Evolutionary conservation across 768 basidiomycete species (phyloP), one percentile per base, ranked within the genome.

Genomic region (Suillus paluster): DNA sequence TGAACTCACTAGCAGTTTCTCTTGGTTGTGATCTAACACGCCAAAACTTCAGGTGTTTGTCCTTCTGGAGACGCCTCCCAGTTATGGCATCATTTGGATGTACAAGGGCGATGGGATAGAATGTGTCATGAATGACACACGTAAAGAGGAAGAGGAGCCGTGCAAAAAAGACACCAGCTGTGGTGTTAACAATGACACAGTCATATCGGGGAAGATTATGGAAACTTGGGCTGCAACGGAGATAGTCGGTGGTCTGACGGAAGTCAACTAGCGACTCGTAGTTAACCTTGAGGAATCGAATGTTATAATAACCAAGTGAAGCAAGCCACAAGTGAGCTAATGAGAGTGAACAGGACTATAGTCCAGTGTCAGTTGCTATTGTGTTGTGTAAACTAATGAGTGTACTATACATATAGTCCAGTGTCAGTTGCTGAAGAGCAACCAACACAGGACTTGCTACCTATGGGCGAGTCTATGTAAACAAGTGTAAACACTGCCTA

Each of bases 221-320:
- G 62, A 78, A 79, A 0, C 59, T 57, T 19, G 71, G 73, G 52
- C 70, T 76, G 62, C 72, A 73, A 12, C 67, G 63, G 5, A 79
- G 63, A 45, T 70, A 67, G 60, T 79, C 70, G 1, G 62, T 66
- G 12, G 65, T 64, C 15, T 64, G 42, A 6, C 59, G 52, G 75
- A 75, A 78, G 64, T 73, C 68, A 12, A 72, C 63, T 3, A 48
- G 55, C 6, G 72, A 75, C 27, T 68, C 66, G 50, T 72, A 78
- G 53, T 68, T 63, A 30, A 74, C 69, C 41, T 65, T 67, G 10
- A 76, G 58, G 59, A 52, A 72, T n/a, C 56, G n/a, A n/a, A n/a
- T n/a, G n/a, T n/a, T n/a, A n/a, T n/a, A n/a, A n/a, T n/a, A n/a
- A n/a, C n/a, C n/a, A n/a, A n/a, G n/a, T n/a, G n/a, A n/a, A n/a